Evolutionary conservation across 2,329 filamentous ascomycete genomes (phyloP).

Genomic region (Phialophora tarda): DNA sequence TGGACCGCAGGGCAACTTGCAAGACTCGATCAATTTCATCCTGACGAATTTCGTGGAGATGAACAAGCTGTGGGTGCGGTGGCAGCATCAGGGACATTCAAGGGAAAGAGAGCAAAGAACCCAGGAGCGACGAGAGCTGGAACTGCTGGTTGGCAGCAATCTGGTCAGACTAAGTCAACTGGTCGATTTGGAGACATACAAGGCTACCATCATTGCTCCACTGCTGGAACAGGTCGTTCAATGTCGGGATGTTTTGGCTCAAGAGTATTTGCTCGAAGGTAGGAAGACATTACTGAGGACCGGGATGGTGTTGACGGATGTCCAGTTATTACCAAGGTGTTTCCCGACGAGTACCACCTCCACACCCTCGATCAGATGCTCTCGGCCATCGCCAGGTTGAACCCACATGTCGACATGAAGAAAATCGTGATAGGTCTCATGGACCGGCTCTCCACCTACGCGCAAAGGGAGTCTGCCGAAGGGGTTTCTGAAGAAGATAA

Average conservation of each 20-base stretch:
- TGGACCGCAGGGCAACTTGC: constrained; percentile 91
- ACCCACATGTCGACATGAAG: constrained; percentile 97
- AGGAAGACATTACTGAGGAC: constrained; percentile 31
- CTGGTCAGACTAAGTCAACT: constrained; percentile 92
- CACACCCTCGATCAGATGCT: constrained; percentile 96
- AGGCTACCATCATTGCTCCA: constrained; percentile 83
- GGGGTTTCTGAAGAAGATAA: constrained; percentile 73
- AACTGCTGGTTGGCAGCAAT: constrained; percentile 94
- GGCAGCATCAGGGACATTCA: constrained; percentile 97
- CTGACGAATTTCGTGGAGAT: constrained; percentile 99
- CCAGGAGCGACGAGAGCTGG: constrained; percentile 91
- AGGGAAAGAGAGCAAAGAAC: constrained; percentile 91
- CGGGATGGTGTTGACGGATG: constrained; percentile 1
- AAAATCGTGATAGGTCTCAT: constrained; percentile 97
- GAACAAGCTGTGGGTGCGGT: constrained; percentile 98
- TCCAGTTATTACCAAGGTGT: constrained; percentile 93
- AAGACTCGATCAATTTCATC: constrained; percentile 97
- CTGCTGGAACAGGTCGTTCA: constrained; percentile 96
- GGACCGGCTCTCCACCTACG: constrained; percentile 93
- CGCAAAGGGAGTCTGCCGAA: constrained; percentile 76
- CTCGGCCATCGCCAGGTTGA: constrained; percentile 87
- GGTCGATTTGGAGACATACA: constrained; percentile 93
- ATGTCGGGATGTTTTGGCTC: constrained; percentile 92
- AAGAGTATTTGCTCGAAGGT: constrained; percentile 93
- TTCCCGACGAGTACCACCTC: constrained; percentile 97